These are phyloP conservation scores for Cyamopsis tetragonoloba DNA, from an alignment of 306 rosid species.

Conservation along the genomic window DNA sequence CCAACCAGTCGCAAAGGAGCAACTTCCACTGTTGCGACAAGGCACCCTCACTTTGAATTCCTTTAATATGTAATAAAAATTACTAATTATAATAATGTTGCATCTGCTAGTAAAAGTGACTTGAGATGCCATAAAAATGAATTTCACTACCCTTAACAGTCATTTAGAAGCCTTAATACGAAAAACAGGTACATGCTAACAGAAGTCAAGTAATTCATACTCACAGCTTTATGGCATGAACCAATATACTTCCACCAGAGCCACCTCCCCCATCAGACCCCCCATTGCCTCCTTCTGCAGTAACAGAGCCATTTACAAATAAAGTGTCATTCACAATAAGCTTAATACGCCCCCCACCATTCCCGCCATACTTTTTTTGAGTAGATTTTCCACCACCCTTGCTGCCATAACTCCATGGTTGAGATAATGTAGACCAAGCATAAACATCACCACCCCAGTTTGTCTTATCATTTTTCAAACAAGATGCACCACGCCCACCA, in stretches of 20 bases:
- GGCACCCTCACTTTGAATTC: constrained; percentile 2
- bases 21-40: too few species aligned
- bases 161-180: constrained; percentile 17
- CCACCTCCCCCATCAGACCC: constrained; percentile 91
- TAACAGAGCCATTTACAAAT: constrained; percentile 71
- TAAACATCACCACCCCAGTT: constrained; percentile 99
- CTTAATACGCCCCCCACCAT: constrained; percentile 92
- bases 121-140: constrained; percentile 19
- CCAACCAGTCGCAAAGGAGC: too few species aligned
- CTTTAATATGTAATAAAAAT: constrained; percentile 11
- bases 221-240: constrained; percentile 83
- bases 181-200: constrained; percentile 21
- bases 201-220: constrained; percentile 37
- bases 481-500: constrained; percentile 99
- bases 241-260: constrained; percentile 89
- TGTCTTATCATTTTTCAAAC: constrained; percentile 61
- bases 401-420: constrained; percentile 94
- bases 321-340: constrained; percentile 65
- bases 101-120: constrained; percentile 3
- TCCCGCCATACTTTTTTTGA: constrained; percentile 61
- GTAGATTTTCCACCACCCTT: constrained; percentile 80
- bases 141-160: constrained; percentile 6
- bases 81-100: neutral
- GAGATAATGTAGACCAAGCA: constrained; percentile 85
- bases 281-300: constrained; percentile 86